Evolutionary conservation across 345 rosid species (phyloP), one percentile per base, ranked within the genome.

Genomic region (Nephelium lappaceum): DNA sequence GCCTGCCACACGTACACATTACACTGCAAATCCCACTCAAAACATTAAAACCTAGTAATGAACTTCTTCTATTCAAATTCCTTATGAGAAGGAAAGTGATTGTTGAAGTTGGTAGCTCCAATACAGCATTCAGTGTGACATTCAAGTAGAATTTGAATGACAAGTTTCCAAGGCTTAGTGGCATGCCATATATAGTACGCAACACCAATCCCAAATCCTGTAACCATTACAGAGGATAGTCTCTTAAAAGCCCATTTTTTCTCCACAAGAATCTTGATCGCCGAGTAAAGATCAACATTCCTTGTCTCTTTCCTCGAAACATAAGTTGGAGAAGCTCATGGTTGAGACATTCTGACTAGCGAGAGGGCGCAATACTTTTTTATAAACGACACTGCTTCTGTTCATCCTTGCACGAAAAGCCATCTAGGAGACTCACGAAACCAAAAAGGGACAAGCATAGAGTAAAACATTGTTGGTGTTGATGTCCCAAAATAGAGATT

Each of bases 131-230:
- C 15, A 88, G 77, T 19, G 88, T 82, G 15, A 89, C 90, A 67
- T 95, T 86, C 47, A 88, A 49, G 75, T 91, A 94, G n/a, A 90
- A 86, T 69, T 87, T 85, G 83, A 89, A 85, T 11, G 83, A 75
- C 51, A 91, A 81, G 68, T 86, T 88, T 12, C 85, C 87, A 6
- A 86, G 87, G 16, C 89, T 87, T 49, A 93, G 81, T 31, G 93
- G 97, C 93, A 93, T 91, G n/a, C 97, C 95, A 45, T 89, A 92
- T 91, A 91, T 2, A 92, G 24, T 91, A 91, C 2, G 89, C 90
- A 80, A 91, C 65, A 53, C 98, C 97, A 7, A 81, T 79, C 7
- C 97, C 95, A 58, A 89, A 83, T 36, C 89, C 95, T 5, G 81
- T 70, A 2, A 79, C 67, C 89, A 81, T 86, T 0, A 87, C 86